Conservation (phyloP, 495 filamentous ascomycete genomes). For the Xylaria palmicola region DNA sequence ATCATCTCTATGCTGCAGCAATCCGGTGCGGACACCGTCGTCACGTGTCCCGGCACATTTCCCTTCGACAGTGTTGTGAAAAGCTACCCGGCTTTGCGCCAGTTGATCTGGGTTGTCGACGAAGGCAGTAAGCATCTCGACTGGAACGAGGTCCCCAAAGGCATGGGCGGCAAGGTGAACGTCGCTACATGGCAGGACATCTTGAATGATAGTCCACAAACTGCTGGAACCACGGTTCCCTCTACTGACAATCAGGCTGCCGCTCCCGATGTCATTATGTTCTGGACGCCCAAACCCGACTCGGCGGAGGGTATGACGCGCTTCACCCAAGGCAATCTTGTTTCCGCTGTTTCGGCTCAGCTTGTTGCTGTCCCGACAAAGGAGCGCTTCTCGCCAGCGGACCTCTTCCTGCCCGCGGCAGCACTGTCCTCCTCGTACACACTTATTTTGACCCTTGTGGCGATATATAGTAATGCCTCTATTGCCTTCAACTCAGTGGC, state of each 20-base stretch:
- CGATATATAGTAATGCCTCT: conserved; percentile 78
- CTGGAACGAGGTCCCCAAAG: conserved; percentile 75
- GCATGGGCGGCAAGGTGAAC: conserved; percentile 66
- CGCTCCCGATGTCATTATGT: conserved; percentile 56
- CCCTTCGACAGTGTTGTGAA: conserved; percentile 72
- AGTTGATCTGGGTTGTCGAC: conserved; percentile 92
- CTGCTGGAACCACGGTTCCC: conserved; percentile 45
- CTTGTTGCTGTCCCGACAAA: conserved; percentile 67
- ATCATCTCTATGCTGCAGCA: conserved; percentile 68
- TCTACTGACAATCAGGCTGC: conserved; percentile 40
- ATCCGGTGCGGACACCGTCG: conserved; percentile 71
- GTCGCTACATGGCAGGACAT: conserved; percentile 88
- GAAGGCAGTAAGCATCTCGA: conserved; percentile 90
- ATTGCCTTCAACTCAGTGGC: conserved; percentile 88
- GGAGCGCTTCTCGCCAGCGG: conserved; percentile 68
- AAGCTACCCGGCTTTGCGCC: conserved; percentile 65
- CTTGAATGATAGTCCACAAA: conserved; percentile 59
- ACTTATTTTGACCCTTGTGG: conserved; percentile 75
- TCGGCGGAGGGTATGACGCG: conserved; percentile 66
- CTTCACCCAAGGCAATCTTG: conserved; percentile 75
- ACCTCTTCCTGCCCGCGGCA: conserved; percentile 87
- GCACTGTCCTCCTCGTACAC: conserved; percentile 76
- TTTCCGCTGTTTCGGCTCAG: conserved; percentile 76
- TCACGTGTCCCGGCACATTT: conserved; percentile 84
- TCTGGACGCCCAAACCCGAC: conserved; percentile 57